Evolutionary conservation across 768 basidiomycete species (phyloP).

Genomic region (Kwoniella bestiolae): DNA sequence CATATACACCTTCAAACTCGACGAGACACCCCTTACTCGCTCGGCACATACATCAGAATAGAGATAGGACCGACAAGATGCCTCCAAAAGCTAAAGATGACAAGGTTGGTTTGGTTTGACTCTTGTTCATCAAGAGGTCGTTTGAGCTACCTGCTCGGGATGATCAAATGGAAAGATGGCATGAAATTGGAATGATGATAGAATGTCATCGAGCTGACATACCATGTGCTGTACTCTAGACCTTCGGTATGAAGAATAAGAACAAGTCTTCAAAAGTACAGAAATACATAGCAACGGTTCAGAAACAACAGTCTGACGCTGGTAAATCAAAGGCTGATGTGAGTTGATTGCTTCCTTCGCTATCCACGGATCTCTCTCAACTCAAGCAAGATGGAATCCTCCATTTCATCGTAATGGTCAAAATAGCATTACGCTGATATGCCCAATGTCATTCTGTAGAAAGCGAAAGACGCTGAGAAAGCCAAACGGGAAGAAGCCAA

Average conservation of each 20-base stretch:
- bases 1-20: neutral
- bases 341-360: too few species aligned
- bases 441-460: too few species aligned
- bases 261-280: slow-evolving; percentile 87
- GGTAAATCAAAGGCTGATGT: slow-evolving; percentile 77
- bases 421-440: too few species aligned
- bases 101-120: slow-evolving; percentile 37
- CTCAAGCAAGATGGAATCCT: too few species aligned
- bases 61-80: slow-evolving; percentile 33
- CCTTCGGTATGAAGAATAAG: slow-evolving; percentile 61
- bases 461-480: slow-evolving; percentile 83
- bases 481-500: slow-evolving; percentile 50
- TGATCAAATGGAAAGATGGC: neutral
- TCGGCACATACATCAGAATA: slow-evolving; percentile 10
- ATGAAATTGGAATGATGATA: neutral
- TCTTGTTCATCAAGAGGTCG: neutral
- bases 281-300: slow-evolving; percentile 76
- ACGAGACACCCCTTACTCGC: neutral
- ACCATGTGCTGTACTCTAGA: slow-evolving; percentile 37
- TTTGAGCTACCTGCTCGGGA: neutral
- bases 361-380: too few species aligned
- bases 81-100: slow-evolving; percentile 50
- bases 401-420: too few species aligned
- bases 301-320: slow-evolving; percentile 71
- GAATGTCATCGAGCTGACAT: neutral